Evolutionary conservation across 2,329 filamentous ascomycete genomes (phyloP), one percentile per base, ranked within the genome.

Genomic region (Neocucurbitaria cava): DNA sequence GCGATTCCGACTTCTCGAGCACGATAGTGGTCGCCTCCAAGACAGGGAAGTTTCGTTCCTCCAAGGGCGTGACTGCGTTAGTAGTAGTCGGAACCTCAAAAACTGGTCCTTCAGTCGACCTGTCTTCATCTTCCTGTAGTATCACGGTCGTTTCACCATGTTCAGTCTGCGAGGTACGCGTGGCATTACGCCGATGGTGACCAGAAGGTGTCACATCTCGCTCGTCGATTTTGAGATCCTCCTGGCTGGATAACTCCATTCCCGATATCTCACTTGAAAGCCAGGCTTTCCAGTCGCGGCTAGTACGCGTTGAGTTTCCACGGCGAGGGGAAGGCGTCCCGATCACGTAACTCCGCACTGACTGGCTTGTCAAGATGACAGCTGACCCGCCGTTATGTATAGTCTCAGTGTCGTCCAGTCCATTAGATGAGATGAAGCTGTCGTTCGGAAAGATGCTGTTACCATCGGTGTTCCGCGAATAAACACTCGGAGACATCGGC

Each of bases 251-350:
- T 11, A 62, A 52, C 46, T 71, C 70, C 20, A 79, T 71, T 11
- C 74, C 73, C 1, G 71, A 73, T 21, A 81, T 72, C 56, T 81
- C 79, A 46, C 77, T 74, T 2, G 76, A 78, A 2, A 81, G 62
- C 79, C 79, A 82, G 10, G 71, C 72, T 30, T 76, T 78, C 79
- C 79, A 82, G 33, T 81, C 79, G 26, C 68, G 66, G 59, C 79
- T 80, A 15, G 64, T 75, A 46, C 61, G 70, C 20, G 58, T 58
- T 11, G 59, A 71, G 23, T 59, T 58, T 11, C 48, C 55, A 11
- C 61, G 62, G 13, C 62, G 53, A 9, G 65, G 67, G 28, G 69
- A 67, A 2, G 70, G 66, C 5, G 70, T 71, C 3, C 73, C 74
- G 24, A 75, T 62, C 13, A 76, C 69, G 52, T 79, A 80, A 47